Base-by-base conservation (phyloP, 257 asterid species). In the Solanum habrochaites region DNA sequence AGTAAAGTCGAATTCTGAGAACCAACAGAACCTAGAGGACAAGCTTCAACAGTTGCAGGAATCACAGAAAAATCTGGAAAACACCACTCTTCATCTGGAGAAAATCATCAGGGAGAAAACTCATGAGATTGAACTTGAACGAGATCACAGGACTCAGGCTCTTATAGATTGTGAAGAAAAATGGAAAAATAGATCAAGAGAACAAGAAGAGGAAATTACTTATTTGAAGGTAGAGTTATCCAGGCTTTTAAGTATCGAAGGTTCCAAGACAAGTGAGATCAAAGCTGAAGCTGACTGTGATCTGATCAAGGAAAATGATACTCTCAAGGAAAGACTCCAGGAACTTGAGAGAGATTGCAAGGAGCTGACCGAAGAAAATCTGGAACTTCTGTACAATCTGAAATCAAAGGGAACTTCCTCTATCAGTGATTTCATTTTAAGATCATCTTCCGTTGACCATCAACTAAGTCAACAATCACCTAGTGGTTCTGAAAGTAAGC, bases 271-370 rank as follows among this genome's bases (percentile, higher is more conserved):
- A 31, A 31, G n/a, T 29, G 37, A 56, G 15, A 45, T 6, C 75
- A 27, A 66, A 78, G 29, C 52, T 86, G 58, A 39, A 45, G 27
- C 56, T 18, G 64, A 42, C 82, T 69, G 82, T n/a, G 89, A 88
- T 80, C 83, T 66, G 13, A 81, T 32, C 13, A 31, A 83, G 20
- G 91, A 89, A 86, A 77, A 85, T 32, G 77, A 86, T 69, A 83
- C 56, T 77, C 85, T 88, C 32, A 87, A 88, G 88, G 87, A 73
- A 82, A 90, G 62, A 62, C 82, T 91, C 39, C 85, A 62, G 73
- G 90, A 89, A 42, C 91, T 90, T 39, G 90, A 91, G 87, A 71
- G 77, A 85, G 89, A 88, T 62, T 86, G 90, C 85, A 82, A 83
- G 52, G 87, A 88, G 87, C 90, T 89, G 58, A 85, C 89, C 13